phyloP scores from a whole-genome alignment of 2,329 filamentous ascomycete species.

The Teratosphaeria gauchensis region DNA sequence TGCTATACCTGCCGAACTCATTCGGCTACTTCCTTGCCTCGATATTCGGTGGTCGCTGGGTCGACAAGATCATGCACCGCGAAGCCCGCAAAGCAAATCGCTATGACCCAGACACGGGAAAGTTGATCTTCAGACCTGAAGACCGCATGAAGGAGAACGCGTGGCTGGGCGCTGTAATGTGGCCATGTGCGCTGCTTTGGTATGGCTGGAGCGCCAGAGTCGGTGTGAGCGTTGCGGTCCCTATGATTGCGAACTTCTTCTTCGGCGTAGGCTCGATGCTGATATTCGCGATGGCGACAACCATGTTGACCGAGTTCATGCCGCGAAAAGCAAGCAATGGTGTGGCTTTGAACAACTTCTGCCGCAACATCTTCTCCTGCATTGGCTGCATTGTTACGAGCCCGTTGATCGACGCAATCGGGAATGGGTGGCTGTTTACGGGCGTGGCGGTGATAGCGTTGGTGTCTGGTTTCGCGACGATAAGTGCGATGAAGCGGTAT shows the following conservation, averaged over 20 bases:
- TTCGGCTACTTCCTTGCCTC: conserved; percentile 63
- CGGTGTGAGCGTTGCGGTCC: conserved; percentile 35
- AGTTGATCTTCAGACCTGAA: conserved; percentile 61
- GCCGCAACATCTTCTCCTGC: conserved; percentile 68
- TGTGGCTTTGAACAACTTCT: conserved; percentile 73
- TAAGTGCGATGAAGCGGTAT: conserved; percentile 27
- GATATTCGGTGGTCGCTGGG: conserved; percentile 64
- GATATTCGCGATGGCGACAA: conserved; percentile 62
- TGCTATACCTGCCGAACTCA: conserved; percentile 68
- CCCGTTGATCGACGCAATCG: conserved; percentile 61
- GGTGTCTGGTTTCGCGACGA: conserved; percentile 16
- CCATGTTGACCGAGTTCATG: conserved; percentile 81
- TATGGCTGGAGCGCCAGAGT: conserved; percentile 67
- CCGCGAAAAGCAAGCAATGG: conserved; percentile 60
- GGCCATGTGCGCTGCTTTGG: conserved; percentile 60
- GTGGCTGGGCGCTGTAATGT: conserved; percentile 62
- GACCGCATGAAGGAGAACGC: conserved; percentile 77
- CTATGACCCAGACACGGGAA: conserved; percentile 54
- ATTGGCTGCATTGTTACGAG: conserved; percentile 60
- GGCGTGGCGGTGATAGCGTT: conserved; percentile 29
- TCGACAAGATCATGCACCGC: conserved; percentile 69
- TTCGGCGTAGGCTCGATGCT: conserved; percentile 74
- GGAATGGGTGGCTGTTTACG: conserved; percentile 69
- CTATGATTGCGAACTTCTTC: conserved; percentile 29
- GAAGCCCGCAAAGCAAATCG: conserved; percentile 60